Base-by-base conservation (phyloP, 768 basidiomycete genomes). In the Boletales sp. region DNA sequence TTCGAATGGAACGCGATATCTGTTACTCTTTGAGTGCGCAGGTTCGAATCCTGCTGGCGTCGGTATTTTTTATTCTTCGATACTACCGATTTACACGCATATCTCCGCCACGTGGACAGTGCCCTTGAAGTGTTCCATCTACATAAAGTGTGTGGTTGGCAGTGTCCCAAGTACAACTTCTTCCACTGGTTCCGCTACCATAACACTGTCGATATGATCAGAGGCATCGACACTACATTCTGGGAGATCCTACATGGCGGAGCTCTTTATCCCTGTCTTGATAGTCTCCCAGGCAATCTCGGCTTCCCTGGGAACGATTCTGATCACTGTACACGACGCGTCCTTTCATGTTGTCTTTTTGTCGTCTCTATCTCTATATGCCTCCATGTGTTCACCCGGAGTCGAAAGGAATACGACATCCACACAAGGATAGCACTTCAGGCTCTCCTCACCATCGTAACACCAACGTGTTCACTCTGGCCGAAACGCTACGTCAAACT, bases 401-500 rank as follows among this genome's bases (percentile, higher is more conserved):
- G 46, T 43, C 50, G 45, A 17, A 53, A 43, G 39, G 49, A 53
- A 48, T 51, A 53, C 35, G 45, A 36, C 14, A 42, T 37, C 17
- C 52, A 50, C 12, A 55, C 58, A 15, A 63, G 62, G 27, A 52
- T 43, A 4, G 52, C 62, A 35, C 60, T 70, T 30, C 69, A 68
- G 54, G 74, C 72, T 17, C 66, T 80, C 15, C 65, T 71, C 38
- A 62, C 66, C 4, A 52, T 81, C 32, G 47, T 79, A n/a, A 68
- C 66, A 2, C 77, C 79, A 6, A 72, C 72, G 2, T 69, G 65
- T 39, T 70, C 70, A n/a, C 68, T 74, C 37, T 78, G 76, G 77
- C 71, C 77, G 10, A 57, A 56, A 17, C 64, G 66, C 30, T 73
- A 78, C 55, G 55, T 63, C 36, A 32, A 49, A 42, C 60, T 70